Evolutionary conservation across 2,329 filamentous ascomycete species (phyloP).

Genomic region (Arthrobotrys entomopaga): DNA sequence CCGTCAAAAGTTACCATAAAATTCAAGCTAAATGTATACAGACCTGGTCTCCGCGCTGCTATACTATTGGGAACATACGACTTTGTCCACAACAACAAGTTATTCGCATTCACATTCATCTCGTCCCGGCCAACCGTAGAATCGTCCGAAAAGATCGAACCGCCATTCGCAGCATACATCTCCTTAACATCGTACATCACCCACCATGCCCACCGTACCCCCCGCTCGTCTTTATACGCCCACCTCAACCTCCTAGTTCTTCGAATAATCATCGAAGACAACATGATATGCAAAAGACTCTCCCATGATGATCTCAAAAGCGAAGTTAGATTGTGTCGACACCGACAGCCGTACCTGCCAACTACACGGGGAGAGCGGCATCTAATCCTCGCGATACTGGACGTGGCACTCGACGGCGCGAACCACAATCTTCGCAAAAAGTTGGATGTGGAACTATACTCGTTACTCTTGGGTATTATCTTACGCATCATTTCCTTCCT

Average conservation of each 20-base stretch:
- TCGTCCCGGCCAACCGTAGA: slow-evolving; percentile 29
- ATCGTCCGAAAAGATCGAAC: slow-evolving; percentile 64
- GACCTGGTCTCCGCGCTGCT: slow-evolving; percentile 81
- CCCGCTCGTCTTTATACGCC: slow-evolving; percentile 81
- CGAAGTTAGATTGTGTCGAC: slow-evolving; percentile 83
- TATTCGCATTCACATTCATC: slow-evolving; percentile 85
- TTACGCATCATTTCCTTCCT: slow-evolving; percentile 85
- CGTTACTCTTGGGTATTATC: slow-evolving; percentile 81
- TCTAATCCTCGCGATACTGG: slow-evolving; percentile 79
- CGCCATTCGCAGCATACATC: slow-evolving; percentile 81
- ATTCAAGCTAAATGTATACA: slow-evolving; percentile 61
- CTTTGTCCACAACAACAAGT: slow-evolving; percentile 91
- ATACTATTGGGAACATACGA: slow-evolving; percentile 88
- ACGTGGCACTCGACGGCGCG: slow-evolving; percentile 87
- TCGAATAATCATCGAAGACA: slow-evolving; percentile 86
- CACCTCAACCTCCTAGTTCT: slow-evolving; percentile 86
- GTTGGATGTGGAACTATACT: slow-evolving; percentile 86
- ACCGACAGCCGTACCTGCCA: slow-evolving; percentile 86
- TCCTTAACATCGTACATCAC: slow-evolving; percentile 92
- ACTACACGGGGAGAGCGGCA: slow-evolving; percentile 77
- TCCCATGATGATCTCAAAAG: slow-evolving; percentile 81
- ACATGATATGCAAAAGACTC: slow-evolving; percentile 80
- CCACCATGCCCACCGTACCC: slow-evolving; percentile 88
- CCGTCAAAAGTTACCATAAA: background rate
- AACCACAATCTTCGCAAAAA: slow-evolving; percentile 91